phyloP scores from a whole-genome alignment of 352 stramenopile genomes.

The Pilasporangium apinafurcum region DNA sequence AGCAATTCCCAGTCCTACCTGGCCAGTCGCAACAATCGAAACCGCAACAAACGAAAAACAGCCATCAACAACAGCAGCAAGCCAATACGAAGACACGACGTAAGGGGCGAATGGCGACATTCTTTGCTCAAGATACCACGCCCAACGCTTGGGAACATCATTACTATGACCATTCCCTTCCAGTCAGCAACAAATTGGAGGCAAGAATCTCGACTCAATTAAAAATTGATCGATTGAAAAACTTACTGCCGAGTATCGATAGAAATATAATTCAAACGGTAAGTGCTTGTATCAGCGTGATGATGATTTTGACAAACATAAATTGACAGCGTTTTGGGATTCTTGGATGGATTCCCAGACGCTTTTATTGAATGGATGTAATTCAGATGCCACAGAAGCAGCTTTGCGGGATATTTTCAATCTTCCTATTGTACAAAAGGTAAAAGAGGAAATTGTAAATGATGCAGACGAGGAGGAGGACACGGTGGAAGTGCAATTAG shows the following conservation, averaged over 20 bases:
- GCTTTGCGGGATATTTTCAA: constrained; percentile 58
- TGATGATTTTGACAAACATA: background rate
- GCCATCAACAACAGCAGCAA: constrained; percentile 14
- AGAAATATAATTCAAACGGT: constrained; percentile 51
- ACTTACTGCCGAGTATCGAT: constrained; percentile 49
- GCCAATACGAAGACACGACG: too few species aligned
- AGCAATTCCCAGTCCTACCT: constrained; percentile 43
- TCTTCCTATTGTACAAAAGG: constrained; percentile 23
- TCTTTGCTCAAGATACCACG: constrained; percentile 2
- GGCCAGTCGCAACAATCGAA: constrained; percentile 33
- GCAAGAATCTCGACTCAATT: constrained; percentile 52
- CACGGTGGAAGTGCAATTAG: constrained; percentile 1
- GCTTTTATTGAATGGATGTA: constrained; percentile 61
- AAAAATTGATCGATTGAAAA: constrained; percentile 57
- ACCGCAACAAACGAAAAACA: constrained; percentile 13
- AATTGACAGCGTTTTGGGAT: constrained; percentile 4
- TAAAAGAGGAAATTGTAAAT: background rate
- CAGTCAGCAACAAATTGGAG: constrained; percentile 18
- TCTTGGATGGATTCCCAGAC: constrained; percentile 22
- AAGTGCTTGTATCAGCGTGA: background rate
- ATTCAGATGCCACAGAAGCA: constrained; percentile 57
- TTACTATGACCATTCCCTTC: too few species aligned
- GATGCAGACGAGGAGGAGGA: constrained; percentile 18
- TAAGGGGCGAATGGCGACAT: background rate
- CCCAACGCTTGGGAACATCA: constrained; percentile 29